Percentiles rank a stretch among this genome's conserved stretches.
phyloP scores from a whole-genome alignment of 495 filamentous ascomycete genomes.

The Opeltia flavorubescens region DNA sequence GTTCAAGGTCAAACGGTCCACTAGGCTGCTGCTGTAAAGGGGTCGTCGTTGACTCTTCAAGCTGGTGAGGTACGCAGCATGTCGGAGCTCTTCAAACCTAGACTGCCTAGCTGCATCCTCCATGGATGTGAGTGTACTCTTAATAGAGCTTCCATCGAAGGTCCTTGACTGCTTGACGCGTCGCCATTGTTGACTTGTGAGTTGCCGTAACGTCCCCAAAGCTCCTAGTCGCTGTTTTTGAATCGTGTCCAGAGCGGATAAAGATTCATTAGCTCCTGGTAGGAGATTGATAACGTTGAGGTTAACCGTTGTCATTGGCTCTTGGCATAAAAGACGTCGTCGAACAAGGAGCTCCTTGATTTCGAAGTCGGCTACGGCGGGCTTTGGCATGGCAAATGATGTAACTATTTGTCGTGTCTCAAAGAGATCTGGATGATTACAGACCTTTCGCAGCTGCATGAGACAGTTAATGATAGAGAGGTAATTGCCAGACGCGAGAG shows the following conservation, averaged over 20 bases:
- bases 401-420: slow-evolving; percentile 96
- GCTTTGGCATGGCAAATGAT: slow-evolving; percentile 83
- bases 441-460: slow-evolving; percentile 96
- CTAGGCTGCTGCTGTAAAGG: slow-evolving; percentile 61
- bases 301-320: slow-evolving; percentile 52
- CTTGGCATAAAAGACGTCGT: slow-evolving; percentile 46
- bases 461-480: slow-evolving; percentile 96
- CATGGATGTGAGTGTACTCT: slow-evolving; percentile 55
- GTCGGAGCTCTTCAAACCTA: slow-evolving; percentile 64
- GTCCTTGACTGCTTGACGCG: slow-evolving; percentile 35
- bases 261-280: slow-evolving; percentile 53
- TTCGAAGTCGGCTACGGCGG: slow-evolving; percentile 65
- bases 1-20: slow-evolving; percentile 56
- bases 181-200: slow-evolving; percentile 13
- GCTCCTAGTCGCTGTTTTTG: slow-evolving; percentile 24
- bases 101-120: slow-evolving; percentile 57
- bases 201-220: slow-evolving; percentile 15
- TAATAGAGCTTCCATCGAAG: slow-evolving; percentile 48
- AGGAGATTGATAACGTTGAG: slow-evolving; percentile 71
- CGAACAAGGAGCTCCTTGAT: slow-evolving; percentile 61
- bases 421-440: slow-evolving; percentile 97
- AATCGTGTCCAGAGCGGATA: slow-evolving; percentile 23
- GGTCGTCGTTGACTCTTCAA: slow-evolving; percentile 69
- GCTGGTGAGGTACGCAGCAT: slow-evolving; percentile 66
- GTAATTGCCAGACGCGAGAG: slow-evolving; percentile 87